These are phyloP conservation scores for Penicillium bovifimosum DNA, from an alignment of 495 filamentous ascomycete species.

Conservation along the genomic window DNA sequence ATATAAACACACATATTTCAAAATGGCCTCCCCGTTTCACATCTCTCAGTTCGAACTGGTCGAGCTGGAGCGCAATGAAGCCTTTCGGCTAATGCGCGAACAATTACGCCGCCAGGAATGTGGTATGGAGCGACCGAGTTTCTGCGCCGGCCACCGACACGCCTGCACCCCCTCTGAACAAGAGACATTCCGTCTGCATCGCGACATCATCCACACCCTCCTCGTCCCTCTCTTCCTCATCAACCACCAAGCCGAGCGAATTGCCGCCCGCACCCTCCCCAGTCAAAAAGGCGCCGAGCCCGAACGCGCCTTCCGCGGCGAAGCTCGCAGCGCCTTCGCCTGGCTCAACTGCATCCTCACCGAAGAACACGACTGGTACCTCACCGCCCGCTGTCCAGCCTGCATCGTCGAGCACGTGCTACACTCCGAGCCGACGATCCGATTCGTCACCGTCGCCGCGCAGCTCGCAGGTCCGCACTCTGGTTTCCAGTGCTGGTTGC, in stretches of 20 bases:
- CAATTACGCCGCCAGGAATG: conserved; percentile 41
- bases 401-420: conserved; percentile 52
- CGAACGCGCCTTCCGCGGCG: conserved; percentile 54
- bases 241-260: conserved; percentile 46
- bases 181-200: conserved; percentile 50
- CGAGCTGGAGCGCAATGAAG: conserved; percentile 37
- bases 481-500: conserved; percentile 50
- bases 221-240: conserved; percentile 54
- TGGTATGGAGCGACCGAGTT: conserved; percentile 38
- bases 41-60: conserved; percentile 36
- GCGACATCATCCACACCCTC: conserved; percentile 56
- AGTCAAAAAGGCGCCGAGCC: conserved; percentile 45
- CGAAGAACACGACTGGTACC: conserved; percentile 55
- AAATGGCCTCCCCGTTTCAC: conserved; percentile 44
- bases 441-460: conserved; percentile 51
- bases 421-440: conserved; percentile 54
- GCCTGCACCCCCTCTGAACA: conserved; percentile 36
- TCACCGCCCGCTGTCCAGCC: conserved; percentile 51
- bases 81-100: conserved; percentile 40
- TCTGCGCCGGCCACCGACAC: conserved; percentile 44
- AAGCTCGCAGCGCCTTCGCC: conserved; percentile 54
- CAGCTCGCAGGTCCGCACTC: conserved; percentile 46
- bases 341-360: conserved; percentile 57
- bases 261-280: conserved; percentile 44
- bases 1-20: background rate